These are phyloP conservation scores for Cetradonia linearis DNA, from an alignment of 495 filamentous ascomycete genomes.

Conservation along the genomic window DNA sequence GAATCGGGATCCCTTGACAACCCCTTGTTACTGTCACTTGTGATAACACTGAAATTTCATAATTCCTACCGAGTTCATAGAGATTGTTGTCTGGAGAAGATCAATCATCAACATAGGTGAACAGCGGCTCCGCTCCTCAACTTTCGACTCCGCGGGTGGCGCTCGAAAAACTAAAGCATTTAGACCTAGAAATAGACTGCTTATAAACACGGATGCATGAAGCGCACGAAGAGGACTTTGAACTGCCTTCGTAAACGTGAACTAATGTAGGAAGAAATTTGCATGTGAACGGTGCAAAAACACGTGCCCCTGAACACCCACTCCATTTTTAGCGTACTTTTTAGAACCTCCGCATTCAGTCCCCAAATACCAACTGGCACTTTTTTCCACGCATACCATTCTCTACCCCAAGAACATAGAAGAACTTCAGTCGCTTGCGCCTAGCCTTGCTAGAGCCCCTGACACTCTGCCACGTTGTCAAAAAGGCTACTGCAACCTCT, in stretches of 20 bases:
- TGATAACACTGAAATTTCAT: background rate
- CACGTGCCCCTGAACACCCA: conserved; percentile 3
- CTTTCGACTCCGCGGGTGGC: conserved; percentile 1
- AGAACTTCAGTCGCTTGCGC: conserved; percentile 1
- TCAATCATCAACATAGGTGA: background rate
- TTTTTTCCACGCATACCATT: conserved; percentile 2
- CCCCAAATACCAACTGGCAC: conserved; percentile 6
- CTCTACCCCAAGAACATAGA: background rate
- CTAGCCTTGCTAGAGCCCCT: conserved; percentile 1
- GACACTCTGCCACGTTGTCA: background rate
- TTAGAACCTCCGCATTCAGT: conserved; percentile 5
- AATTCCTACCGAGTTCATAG: background rate
- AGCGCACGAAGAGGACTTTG: background rate
- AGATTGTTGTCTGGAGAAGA: background rate
- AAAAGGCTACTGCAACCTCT: background rate
- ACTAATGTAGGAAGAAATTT: background rate
- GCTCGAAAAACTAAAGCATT: background rate
- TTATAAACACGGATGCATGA: background rate
- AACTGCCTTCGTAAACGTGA: background rate
- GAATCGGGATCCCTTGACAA: background rate
- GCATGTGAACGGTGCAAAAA: conserved; percentile 1
- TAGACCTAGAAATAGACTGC: background rate
- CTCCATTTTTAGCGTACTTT: conserved; percentile 8
- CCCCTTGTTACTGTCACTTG: background rate
- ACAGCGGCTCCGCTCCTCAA: background rate